Evolutionary conservation across 441 rosid genomes (phyloP).

Genomic region (Croton setiger): DNA sequence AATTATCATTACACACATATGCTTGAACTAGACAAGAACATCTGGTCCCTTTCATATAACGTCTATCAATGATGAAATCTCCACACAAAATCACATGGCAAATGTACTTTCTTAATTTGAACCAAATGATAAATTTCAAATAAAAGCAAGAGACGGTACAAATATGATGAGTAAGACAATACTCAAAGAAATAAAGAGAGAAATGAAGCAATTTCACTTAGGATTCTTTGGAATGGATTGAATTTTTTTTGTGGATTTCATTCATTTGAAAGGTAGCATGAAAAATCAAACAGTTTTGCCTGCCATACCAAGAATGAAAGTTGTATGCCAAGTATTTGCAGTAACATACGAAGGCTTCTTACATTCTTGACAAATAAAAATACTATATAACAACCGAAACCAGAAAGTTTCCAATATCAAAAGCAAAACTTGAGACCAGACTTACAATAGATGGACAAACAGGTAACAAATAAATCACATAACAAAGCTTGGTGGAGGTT

Average conservation of each 20-base stretch:
- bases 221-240: too few relatives aligned
- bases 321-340: background rate
- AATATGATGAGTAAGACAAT: background rate
- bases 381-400: background rate
- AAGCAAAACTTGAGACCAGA: background rate
- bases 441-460: too few relatives aligned
- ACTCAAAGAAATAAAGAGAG: background rate
- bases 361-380: background rate
- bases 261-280: background rate
- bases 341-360: background rate
- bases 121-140: background rate
- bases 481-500: background rate
- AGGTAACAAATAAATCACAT: background rate
- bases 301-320: background rate
- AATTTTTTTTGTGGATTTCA: too few relatives aligned
- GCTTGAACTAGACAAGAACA: slow-evolving; percentile 2
- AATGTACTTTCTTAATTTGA: background rate
- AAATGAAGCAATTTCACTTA: background rate
- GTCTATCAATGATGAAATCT: background rate
- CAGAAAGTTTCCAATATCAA: background rate
- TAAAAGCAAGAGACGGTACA: background rate
- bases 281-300: background rate
- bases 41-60: background rate
- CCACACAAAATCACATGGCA: background rate
- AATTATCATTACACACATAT: background rate